Evolutionary conservation across 805 yeast genomes (phyloP).

Genomic region (Phaffomyces opuntiae): DNA sequence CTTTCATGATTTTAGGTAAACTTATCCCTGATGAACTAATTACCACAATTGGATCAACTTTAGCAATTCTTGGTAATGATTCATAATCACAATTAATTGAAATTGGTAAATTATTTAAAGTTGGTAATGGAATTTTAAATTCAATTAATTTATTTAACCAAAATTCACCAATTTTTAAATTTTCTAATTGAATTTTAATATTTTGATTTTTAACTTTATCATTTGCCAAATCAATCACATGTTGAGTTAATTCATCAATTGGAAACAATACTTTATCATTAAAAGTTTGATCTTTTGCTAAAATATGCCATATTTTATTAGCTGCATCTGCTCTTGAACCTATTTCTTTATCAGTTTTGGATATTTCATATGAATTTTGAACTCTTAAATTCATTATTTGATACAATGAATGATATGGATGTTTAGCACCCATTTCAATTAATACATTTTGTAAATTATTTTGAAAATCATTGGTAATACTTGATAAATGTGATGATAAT

Average conservation of each 20-base stretch:
- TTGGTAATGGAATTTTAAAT: constrained; percentile 59
- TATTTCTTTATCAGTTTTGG: constrained; percentile 30
- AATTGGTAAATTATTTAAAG: constrained; percentile 38
- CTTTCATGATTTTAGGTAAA: constrained; percentile 69
- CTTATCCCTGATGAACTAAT: constrained; percentile 84
- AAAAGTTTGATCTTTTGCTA: constrained; percentile 26
- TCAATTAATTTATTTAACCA: constrained; percentile 49
- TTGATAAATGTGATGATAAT: constrained; percentile 59
- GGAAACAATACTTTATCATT: constrained; percentile 31
- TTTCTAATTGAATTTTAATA: constrained; percentile 22
- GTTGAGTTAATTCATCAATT: constrained; percentile 43
- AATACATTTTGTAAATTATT: constrained; percentile 41
- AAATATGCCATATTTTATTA: constrained; percentile 34
- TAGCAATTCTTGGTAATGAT: constrained; percentile 38
- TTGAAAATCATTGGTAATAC: constrained; percentile 49
- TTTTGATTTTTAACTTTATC: constrained; percentile 28
- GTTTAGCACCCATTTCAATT: constrained; percentile 38
- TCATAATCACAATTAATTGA: constrained; percentile 38
- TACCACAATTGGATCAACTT: constrained; percentile 38
- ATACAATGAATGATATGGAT: constrained; percentile 72
- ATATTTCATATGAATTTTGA: constrained; percentile 30
- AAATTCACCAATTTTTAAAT: constrained; percentile 40
- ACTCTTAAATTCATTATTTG: constrained; percentile 49
- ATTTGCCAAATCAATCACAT: constrained; percentile 45
- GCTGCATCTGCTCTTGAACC: constrained; percentile 48